Percentiles rank a stretch among this genome's conserved stretches.
These are phyloP conservation scores for Dichotomocladium elegans DNA, from an alignment of 371 early-diverging fungal species.

Conservation along the genomic window DNA sequence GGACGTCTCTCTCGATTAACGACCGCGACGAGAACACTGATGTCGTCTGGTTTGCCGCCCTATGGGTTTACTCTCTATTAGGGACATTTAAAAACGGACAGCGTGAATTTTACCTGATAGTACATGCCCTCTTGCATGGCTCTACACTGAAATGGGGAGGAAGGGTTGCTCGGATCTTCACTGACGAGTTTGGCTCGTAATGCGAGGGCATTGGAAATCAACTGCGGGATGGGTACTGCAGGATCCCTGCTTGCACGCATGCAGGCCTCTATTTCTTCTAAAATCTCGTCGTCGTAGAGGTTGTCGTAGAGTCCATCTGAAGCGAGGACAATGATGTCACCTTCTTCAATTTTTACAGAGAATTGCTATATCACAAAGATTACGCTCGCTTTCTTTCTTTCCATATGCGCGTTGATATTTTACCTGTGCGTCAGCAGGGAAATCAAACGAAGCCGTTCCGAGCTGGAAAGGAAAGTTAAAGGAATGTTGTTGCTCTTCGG, in stretches of 20 bases:
- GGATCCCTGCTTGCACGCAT: slow-evolving; percentile 5
- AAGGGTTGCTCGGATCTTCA: slow-evolving; percentile 69
- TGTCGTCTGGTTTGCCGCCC: slow-evolving; percentile 87
- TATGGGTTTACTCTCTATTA: slow-evolving; percentile 25
- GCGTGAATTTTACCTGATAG: slow-evolving; percentile 43
- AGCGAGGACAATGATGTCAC: slow-evolving; percentile 73
- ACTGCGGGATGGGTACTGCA: slow-evolving; percentile 50
- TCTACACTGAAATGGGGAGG: slow-evolving; percentile 85
- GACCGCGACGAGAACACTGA: slow-evolving; percentile 74
- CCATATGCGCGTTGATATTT: not conserved
- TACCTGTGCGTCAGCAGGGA: slow-evolving; percentile 60
- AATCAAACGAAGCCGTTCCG: slow-evolving; percentile 64
- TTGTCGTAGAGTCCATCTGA: slow-evolving; percentile 82
- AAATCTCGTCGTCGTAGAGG: slow-evolving; percentile 76
- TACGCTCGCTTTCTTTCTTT: not conserved
- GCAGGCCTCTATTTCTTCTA: slow-evolving; percentile 45
- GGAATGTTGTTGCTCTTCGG: slow-evolving; percentile 85
- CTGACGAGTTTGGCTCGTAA: slow-evolving; percentile 72
- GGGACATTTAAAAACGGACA: not conserved
- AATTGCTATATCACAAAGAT: slow-evolving; percentile 1
- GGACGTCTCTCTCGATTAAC: slow-evolving; percentile 55
- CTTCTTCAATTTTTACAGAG: slow-evolving; percentile 70
- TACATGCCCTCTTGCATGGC: slow-evolving; percentile 78
- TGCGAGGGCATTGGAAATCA: slow-evolving; percentile 77
- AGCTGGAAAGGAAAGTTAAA: slow-evolving; percentile 84